Evolutionary conservation across 148 eudicot species (phyloP), one percentile per base, ranked within the genome.

Genomic region (Polygonum maritimum): DNA sequence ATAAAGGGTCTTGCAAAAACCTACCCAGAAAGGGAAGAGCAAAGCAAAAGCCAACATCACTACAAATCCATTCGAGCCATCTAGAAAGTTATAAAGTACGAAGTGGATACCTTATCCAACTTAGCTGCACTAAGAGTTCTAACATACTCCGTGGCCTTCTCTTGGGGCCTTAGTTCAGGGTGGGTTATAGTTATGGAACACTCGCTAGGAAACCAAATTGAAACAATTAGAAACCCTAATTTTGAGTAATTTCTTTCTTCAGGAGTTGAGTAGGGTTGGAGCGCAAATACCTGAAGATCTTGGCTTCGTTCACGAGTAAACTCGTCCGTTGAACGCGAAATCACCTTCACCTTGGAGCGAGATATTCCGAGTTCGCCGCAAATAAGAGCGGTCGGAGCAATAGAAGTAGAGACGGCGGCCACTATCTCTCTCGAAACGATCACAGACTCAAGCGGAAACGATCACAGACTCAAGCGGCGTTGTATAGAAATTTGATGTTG

Each of bases 101-200:
- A 31, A 57, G 2, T n/a, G 12, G 1, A 18, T 77, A 94, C 98
- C 97, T 95, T 92, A 1, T 95, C 96, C 76, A 92, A 84, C 78
- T 95, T 95, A 77, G 91, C 98, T 2, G 97, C 91, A 82, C 83
- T 95, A 57, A 90, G 82, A 81, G 98, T 97, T 44, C 97, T 88
- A 73, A 86, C 91, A 81, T 92, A 95, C 81, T 95, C 98, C 6
- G 85, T 84, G 3, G 97, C 94, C 83, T 90, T 92, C 86, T 90
- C 98, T 78, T 90, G 98, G 49, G 94, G 75, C 12, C 98, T 86
- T 77, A 95, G 86, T 69, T 39, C 89, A 0, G 98, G 98, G n/a
- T n/a, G n/a, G n/a, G 79, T 95, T 97, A 76, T 82, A 95, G 76
- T 95, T 95, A 5, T 86, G 85, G 79, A 84, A 95, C 5, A 95